A percentile compares a stretch with the other conserved stretches of the same genome.
Evolutionary conservation across 805 yeast genomes (phyloP).

Genomic region (Candida michaelii): DNA sequence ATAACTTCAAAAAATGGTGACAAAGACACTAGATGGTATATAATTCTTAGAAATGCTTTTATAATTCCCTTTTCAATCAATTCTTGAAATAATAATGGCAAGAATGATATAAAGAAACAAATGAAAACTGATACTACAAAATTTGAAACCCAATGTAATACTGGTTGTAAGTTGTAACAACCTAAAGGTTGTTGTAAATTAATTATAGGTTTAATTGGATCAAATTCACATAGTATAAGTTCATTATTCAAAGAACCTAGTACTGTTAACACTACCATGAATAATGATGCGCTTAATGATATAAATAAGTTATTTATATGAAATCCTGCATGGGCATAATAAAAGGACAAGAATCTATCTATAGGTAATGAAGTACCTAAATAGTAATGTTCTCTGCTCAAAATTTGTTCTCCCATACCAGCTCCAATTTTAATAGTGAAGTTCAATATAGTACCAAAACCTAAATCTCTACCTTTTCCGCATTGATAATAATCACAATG

Average conservation of each 20-base stretch:
- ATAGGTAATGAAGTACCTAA: constrained; percentile 86
- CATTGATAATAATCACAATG: constrained; percentile 96
- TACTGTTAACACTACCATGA: constrained; percentile 76
- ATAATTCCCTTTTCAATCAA: constrained; percentile 79
- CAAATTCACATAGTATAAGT: constrained; percentile 64
- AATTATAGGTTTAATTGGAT: constrained; percentile 66
- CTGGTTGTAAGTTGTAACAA: constrained; percentile 82
- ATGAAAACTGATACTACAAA: constrained; percentile 88
- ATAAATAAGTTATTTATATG: constrained; percentile 90
- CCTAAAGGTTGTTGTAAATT: constrained; percentile 77
- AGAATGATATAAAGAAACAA: constrained; percentile 88
- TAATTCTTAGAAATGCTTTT: constrained; percentile 68
- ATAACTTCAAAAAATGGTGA: constrained; percentile 94
- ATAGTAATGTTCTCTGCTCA: constrained; percentile 89
- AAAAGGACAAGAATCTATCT: constrained; percentile 87
- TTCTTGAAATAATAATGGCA: constrained; percentile 87
- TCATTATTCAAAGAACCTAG: constrained; percentile 79
- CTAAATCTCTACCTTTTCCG: constrained; percentile 95
- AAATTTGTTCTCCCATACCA: constrained; percentile 96
- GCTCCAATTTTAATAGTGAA: constrained; percentile 96
- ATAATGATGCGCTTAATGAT: constrained; percentile 80
- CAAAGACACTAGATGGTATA: constrained; percentile 74
- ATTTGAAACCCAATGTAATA: constrained; percentile 85
- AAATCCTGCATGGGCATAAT: constrained; percentile 96
- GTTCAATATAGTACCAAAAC: constrained; percentile 87